Evolutionary conservation across 2,329 filamentous ascomycete genomes (phyloP), one percentile per base, ranked within the genome.

Genomic region (Alternaria alternata): DNA sequence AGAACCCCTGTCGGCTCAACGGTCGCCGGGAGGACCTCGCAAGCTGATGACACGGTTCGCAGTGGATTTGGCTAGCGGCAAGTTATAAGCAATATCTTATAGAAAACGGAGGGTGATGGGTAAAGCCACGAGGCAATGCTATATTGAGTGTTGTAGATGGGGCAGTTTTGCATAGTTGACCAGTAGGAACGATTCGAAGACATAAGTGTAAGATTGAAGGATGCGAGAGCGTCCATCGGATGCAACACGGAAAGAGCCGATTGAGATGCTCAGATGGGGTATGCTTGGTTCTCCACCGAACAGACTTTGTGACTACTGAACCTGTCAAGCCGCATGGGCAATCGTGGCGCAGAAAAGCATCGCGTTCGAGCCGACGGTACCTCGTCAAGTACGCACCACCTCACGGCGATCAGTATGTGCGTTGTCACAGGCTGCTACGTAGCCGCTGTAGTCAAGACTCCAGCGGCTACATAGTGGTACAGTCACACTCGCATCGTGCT

Each of bases 1-100:
- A 71, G 65, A 67, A 64, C 57, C 67, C 62, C 53, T 60, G 70
- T 57, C 61, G 58, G 57, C 61, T 59, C 65, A 54, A 57, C 59
- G 54, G 39, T 34, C 43, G 53, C 59, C 49, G 44, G 64, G 62
- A 51, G 51, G 30, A 55, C 51, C 47, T 61, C 56, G 51, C 55
- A 54, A 36, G 46, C 46, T 54, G 64, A 70, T 67, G 58, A 68
- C 54, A 68, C 54, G 26, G 47, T 51, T 48, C n/a, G 46, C 51
- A 56, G 58, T 51, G 43, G 58, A 55, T 49, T 28, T 58, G 46
- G 48, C 43, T 52, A 59, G 58, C 53, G 26, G 49, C 49, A 56
- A 63, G 55, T 41, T 52, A 67, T 54, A 65, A 59, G 60, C 36
- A 39, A 51, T 39, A 49, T 49, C 51, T 41, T 54, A 49, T 43